phyloP scores from a whole-genome alignment of 1,139 yeast genomes.

The Lodderomyces margitis region DNA sequence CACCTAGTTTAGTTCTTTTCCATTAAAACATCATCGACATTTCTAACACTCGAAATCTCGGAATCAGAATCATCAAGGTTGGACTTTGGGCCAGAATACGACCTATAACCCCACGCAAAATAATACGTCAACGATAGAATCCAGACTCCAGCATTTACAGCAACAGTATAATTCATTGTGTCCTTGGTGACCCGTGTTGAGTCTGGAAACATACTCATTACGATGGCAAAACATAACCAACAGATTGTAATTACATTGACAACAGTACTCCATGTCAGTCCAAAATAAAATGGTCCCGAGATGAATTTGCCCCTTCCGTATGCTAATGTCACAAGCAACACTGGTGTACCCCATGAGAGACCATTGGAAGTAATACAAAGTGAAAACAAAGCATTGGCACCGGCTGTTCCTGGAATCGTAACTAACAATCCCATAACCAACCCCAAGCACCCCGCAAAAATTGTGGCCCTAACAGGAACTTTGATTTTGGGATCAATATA shows the following conservation, averaged over 20 bases:
- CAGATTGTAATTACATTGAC: constrained; percentile 23
- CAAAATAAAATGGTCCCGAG: constrained; percentile 66
- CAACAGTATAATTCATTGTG: constrained; percentile 36
- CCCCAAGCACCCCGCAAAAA: constrained; percentile 53
- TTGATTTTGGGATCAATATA: constrained; percentile 53
- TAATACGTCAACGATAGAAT: constrained; percentile 26
- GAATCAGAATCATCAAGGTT: constrained; percentile 21
- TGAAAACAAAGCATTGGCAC: constrained; percentile 51
- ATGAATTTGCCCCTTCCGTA: constrained; percentile 43
- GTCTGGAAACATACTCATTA: constrained; percentile 40
- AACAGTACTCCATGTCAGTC: constrained; percentile 42
- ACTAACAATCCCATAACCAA: constrained; percentile 40
- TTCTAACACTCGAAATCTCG: background rate
- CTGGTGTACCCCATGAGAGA: constrained; percentile 26
- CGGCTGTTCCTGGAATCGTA: constrained; percentile 41
- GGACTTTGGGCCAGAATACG: constrained; percentile 33
- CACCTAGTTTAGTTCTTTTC: background rate
- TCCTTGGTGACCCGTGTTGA: constrained; percentile 22
- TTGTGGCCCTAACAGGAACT: constrained; percentile 63
- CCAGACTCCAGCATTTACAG: constrained; percentile 36
- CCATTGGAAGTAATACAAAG: constrained; percentile 47
- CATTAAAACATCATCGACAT: background rate
- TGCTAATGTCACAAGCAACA: constrained; percentile 30
- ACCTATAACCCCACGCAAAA: constrained; percentile 25
- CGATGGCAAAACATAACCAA: constrained; percentile 31